phyloP scores from a whole-genome alignment of 2,329 filamentous ascomycete genomes.

The Aspergillus sp. region DNA sequence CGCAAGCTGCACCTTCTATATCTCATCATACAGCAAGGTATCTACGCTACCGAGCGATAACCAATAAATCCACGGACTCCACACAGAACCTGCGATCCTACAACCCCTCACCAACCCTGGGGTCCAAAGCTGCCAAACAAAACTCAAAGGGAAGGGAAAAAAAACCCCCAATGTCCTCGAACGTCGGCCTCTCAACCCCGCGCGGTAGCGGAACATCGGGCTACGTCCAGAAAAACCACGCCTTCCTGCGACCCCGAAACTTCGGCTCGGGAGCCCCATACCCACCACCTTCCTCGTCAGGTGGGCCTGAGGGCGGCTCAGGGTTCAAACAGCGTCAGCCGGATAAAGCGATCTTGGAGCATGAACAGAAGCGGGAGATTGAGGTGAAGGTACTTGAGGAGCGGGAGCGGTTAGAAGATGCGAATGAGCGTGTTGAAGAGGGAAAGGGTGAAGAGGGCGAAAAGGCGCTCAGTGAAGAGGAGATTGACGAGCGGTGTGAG shows the following conservation, averaged over 20 bases:
- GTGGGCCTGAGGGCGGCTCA: constrained; percentile 19
- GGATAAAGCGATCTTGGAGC: constrained; percentile 88
- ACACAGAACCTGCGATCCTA: not conserved
- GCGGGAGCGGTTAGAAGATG: constrained; percentile 86
- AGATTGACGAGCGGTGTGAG: constrained; percentile 78
- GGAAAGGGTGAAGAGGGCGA: constrained; percentile 50
- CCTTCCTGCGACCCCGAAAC: constrained; percentile 82
- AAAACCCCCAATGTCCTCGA: constrained; percentile 74
- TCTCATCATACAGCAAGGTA: not conserved
- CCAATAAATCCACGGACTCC: not conserved
- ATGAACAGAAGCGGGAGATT: constrained; percentile 85
- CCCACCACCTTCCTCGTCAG: constrained; percentile 39
- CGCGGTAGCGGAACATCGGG: constrained; percentile 94
- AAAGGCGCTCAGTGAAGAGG: constrained; percentile 67
- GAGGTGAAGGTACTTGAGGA: constrained; percentile 93
- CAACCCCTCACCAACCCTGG: not conserved
- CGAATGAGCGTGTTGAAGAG: constrained; percentile 63
- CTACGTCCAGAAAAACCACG: constrained; percentile 95
- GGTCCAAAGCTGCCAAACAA: not conserved
- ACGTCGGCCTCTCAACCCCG: constrained; percentile 92
- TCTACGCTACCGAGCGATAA: not conserved
- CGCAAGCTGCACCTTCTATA: not conserved
- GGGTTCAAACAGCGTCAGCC: constrained; percentile 75
- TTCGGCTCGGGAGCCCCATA: constrained; percentile 68
- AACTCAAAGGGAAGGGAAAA: constrained; percentile 39